These are phyloP conservation scores for Colletotrichum cereale DNA, from an alignment of 2,329 filamentous ascomycete species.

Conservation along the genomic window DNA sequence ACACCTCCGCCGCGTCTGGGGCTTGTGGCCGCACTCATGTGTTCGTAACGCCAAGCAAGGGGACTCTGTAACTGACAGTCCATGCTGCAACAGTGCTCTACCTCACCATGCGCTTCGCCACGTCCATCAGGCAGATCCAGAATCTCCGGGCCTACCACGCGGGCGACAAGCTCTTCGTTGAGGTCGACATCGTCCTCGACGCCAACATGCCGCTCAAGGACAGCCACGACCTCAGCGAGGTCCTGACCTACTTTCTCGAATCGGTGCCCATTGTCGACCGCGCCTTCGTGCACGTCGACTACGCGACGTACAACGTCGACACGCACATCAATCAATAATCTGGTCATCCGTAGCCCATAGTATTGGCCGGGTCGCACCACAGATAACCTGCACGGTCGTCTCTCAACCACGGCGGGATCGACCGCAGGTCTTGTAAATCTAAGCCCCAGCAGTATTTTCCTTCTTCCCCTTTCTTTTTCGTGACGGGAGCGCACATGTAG, in stretches of 20 bases:
- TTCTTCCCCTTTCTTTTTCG: not conserved
- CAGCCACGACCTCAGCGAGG: conserved; percentile 83
- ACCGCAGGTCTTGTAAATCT: not conserved
- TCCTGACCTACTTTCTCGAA: conserved; percentile 86
- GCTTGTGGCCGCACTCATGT: not conserved
- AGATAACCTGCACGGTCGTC: not conserved
- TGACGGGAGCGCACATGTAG: not conserved
- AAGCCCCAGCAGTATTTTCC: not conserved
- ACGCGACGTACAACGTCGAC: conserved; percentile 71
- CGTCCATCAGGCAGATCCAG: conserved; percentile 87
- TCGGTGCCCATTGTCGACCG: conserved; percentile 83
- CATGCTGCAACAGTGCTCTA: conserved; percentile 71
- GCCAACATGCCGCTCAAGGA: conserved; percentile 81
- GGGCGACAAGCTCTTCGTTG: conserved; percentile 86
- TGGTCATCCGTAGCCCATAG: not conserved
- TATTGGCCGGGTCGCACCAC: not conserved
- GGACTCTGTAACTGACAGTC: conserved; percentile 1
- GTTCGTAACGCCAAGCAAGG: not conserved
- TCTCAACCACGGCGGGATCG: no score
- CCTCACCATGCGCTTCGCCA: conserved; percentile 93
- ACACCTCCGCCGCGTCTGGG: not conserved
- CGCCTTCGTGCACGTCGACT: conserved; percentile 77
- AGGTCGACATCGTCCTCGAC: conserved; percentile 86
- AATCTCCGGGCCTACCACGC: conserved; percentile 87
- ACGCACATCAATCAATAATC: conserved; percentile 67